Evolutionary conservation across 2,329 filamentous ascomycete genomes (phyloP).

Genomic region (Colletotrichum chlorophyti): DNA sequence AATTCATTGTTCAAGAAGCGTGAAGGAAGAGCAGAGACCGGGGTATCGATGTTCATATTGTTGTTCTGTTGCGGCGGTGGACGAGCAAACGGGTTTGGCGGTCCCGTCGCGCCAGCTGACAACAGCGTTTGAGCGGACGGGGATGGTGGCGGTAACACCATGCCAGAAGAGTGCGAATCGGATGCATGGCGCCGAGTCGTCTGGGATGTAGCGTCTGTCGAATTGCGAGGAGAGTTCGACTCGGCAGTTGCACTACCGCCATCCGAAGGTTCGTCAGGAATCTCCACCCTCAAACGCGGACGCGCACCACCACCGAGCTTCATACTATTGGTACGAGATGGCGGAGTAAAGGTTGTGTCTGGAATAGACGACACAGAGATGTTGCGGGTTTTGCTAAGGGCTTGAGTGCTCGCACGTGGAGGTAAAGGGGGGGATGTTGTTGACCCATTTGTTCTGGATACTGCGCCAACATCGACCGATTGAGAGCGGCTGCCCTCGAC

Average conservation of each 20-base stretch:
- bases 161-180: constrained; percentile 64
- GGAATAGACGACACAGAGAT: constrained; percentile 67
- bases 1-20: constrained; percentile 89
- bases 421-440: constrained; percentile 64
- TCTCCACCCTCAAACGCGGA: constrained; percentile 90
- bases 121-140: constrained; percentile 85
- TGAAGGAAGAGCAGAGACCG: constrained; percentile 91
- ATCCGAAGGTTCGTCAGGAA: constrained; percentile 89
- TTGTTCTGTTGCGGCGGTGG: constrained; percentile 76
- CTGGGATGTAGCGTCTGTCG: constrained; percentile 64
- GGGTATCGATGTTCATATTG: constrained; percentile 63
- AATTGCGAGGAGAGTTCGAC: constrained; percentile 68
- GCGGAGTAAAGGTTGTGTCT: constrained; percentile 71
- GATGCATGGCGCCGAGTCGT: constrained; percentile 51
- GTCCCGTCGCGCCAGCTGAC: constrained; percentile 89
- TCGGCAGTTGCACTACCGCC: constrained; percentile 75
- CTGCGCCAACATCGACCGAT: constrained; percentile 68
- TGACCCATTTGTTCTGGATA: constrained; percentile 55
- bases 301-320: constrained; percentile 71
- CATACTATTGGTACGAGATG: constrained; percentile 79
- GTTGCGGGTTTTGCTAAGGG: constrained; percentile 54
- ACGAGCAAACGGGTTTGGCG: constrained; percentile 93
- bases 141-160: constrained; percentile 91
- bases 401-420: constrained; percentile 56
- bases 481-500: constrained; percentile 57